Evolutionary conservation across 23 red algal genomes (phyloP).

Genomic region (Chondrus crispus): DNA sequence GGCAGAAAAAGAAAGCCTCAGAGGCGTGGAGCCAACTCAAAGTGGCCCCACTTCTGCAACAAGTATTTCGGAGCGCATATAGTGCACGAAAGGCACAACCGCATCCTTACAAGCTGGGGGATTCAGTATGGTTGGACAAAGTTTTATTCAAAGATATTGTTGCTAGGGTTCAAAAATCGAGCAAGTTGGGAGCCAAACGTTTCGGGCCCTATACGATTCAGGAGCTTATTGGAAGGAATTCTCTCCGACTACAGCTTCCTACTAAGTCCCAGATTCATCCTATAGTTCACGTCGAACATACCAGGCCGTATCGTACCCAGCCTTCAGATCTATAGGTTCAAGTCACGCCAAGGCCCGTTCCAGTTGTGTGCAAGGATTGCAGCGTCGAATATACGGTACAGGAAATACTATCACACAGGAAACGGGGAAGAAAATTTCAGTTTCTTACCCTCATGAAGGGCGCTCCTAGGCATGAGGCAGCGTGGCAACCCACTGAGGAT

Average conservation of each 20-base stretch:
- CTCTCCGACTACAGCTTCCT: neutral
- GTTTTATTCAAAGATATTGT: neutral
- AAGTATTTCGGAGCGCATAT: too few relatives aligned
- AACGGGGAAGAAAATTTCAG: neutral
- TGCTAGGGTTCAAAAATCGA: neutral
- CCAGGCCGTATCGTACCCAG: neutral
- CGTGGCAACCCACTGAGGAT: neutral
- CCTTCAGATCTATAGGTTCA: neutral
- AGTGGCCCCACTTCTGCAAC: too few relatives aligned
- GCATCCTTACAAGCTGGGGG: neutral
- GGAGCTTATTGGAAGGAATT: neutral
- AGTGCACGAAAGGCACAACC: neutral
- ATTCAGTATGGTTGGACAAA: neutral
- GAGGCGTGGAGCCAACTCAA: too few relatives aligned
- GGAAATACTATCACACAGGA: neutral
- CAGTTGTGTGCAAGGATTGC: neutral
- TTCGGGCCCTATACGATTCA: neutral
- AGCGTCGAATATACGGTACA: neutral
- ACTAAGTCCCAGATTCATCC: neutral
- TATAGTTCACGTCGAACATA: neutral
- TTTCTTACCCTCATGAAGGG: conserved; percentile 3
- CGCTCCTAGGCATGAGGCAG: neutral
- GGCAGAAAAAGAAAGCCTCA: too few relatives aligned
- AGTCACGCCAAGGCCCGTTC: neutral
- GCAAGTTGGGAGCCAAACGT: neutral